phyloP scores from a whole-genome alignment of 2,329 filamentous ascomycete genomes.

The Macrophomina pseudophaseolina region DNA sequence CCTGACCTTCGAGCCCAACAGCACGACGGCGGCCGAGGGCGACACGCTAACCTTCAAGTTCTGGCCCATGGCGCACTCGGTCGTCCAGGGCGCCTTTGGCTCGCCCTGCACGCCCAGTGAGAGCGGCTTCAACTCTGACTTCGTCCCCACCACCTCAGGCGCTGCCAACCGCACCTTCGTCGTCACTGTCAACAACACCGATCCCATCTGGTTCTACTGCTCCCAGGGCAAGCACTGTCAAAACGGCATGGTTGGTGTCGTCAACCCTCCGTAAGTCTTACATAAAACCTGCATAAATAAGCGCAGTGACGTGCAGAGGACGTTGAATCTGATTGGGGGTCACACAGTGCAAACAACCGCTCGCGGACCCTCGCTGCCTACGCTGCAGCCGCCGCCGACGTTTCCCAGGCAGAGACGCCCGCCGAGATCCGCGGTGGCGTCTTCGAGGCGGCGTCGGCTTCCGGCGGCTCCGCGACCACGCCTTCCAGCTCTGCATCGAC shows the following conservation, averaged over 20 bases:
- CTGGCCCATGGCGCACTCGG: constrained; percentile 47
- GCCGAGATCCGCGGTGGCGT: constrained; percentile 32
- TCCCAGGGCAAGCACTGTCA: constrained; percentile 46
- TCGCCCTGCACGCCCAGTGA: constrained; percentile 41
- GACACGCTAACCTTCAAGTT: constrained; percentile 47
- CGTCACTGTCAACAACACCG: constrained; percentile 42
- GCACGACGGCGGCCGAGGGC: constrained; percentile 40
- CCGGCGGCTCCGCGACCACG: constrained; percentile 26
- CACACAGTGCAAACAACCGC: constrained; percentile 29
- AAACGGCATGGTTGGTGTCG: constrained; percentile 46
- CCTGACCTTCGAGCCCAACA: constrained; percentile 43
- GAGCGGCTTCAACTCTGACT: constrained; percentile 46
- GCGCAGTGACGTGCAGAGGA: too few relatives aligned
- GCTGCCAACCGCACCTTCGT: constrained; percentile 39
- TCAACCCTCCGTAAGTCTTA: constrained; percentile 44
- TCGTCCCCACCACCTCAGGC: constrained; percentile 36
- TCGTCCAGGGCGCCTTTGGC: constrained; percentile 43
- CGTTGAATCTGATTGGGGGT: too few relatives aligned
- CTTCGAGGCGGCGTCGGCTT: constrained; percentile 30
- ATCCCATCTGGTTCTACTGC: constrained; percentile 50
- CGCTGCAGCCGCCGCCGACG: constrained; percentile 33
- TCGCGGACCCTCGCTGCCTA: constrained; percentile 32
- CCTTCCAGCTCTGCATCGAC: constrained; percentile 31
- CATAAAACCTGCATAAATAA: too few relatives aligned
- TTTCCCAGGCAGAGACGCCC: constrained; percentile 34